A percentile compares a stretch with the other conserved stretches of the same genome.
Conservation (phyloP, 1,284 basidiomycete genomes). For the Microbotryum intermedium region DNA sequence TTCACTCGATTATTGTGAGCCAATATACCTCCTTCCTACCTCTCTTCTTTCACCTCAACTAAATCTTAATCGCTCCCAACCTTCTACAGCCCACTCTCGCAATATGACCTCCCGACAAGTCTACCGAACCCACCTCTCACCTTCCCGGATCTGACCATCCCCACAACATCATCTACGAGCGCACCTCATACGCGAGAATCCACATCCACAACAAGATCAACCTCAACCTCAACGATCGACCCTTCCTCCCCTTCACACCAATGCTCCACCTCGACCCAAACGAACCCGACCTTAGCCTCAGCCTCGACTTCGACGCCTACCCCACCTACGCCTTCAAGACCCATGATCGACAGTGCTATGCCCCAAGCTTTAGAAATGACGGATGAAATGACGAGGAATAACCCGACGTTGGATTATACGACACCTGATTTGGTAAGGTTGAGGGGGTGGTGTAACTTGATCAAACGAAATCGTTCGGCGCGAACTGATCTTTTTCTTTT, state of each 20-base stretch:
- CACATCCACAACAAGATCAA: too few species aligned
- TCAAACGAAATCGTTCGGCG: neutral
- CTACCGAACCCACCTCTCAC: conserved; percentile 21
- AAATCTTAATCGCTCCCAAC: neutral
- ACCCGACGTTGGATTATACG: conserved; percentile 45
- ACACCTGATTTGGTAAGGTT: conserved; percentile 34
- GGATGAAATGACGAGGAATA: conserved; percentile 40
- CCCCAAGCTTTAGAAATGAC: conserved; percentile 38
- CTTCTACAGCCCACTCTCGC: conserved; percentile 61
- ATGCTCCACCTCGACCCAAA: too few species aligned
- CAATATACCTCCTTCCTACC: too few species aligned
- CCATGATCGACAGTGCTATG: conserved; percentile 28
- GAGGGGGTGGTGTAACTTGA: neutral
- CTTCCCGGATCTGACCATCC: conserved; percentile 32
- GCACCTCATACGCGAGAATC: neutral
- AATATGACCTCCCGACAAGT: conserved; percentile 74
- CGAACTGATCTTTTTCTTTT: neutral
- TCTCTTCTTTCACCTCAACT: too few species aligned
- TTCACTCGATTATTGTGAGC: conserved; percentile 70
- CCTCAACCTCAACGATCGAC: too few species aligned
- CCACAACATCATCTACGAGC: conserved; percentile 48
- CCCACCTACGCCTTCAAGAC: conserved; percentile 27
- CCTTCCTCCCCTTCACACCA: too few species aligned
- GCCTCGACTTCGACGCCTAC: neutral
- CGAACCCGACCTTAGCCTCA: too few species aligned